Base-by-base conservation (phyloP, 768 basidiomycete species). In the Tephrocybe rancida region DNA sequence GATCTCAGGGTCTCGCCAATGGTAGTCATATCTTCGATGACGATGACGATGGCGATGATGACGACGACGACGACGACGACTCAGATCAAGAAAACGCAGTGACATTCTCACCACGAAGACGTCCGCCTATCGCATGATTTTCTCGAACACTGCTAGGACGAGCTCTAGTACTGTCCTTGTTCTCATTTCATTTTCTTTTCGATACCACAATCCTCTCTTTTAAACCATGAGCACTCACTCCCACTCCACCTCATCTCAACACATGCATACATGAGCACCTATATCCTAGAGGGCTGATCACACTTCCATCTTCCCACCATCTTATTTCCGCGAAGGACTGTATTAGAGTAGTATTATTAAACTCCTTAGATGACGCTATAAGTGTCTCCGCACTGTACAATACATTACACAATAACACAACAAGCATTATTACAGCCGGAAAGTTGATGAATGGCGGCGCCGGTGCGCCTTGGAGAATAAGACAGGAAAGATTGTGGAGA, bases 331-430 rank as follows among this genome's bases (percentile, higher is more conserved):
- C 51, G 13, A 32, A 50, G 50, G 47, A 57, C 55, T 56, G 51
- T 48, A 63, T 61, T 62, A 62, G 58, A 64, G 34, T 59, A 62
- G 52, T 61, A 64, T 54, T 58, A 60, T 46, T 57, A 50, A 50
- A 44, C 41, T 63, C 44, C 42, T 42, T 61, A 63, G 62, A 63
- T 35, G 54, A 61, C 54, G 59, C 52, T 56, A 53, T 55, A 57
- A 47, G 51, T 59, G 62, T 63, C 58, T 27, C n/a, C n/a, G 56
- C 52, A 60, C 42, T 70, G 67, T 69, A 71, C 63, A 70, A 47
- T 67, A 68, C 56, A 63, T 64, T 67, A 67, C 66, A 67, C 56
- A 54, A 55, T 62, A 59, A 63, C 60, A 65, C 57, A 63, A 57
- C 39, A 63, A 44, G 37, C 49, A 55, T 52, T 16, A 37, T 37